Evolutionary conservation across 805 yeast genomes (phyloP), one percentile per base, ranked within the genome.

Genomic region (Wickerhamomyces bisporus): DNA sequence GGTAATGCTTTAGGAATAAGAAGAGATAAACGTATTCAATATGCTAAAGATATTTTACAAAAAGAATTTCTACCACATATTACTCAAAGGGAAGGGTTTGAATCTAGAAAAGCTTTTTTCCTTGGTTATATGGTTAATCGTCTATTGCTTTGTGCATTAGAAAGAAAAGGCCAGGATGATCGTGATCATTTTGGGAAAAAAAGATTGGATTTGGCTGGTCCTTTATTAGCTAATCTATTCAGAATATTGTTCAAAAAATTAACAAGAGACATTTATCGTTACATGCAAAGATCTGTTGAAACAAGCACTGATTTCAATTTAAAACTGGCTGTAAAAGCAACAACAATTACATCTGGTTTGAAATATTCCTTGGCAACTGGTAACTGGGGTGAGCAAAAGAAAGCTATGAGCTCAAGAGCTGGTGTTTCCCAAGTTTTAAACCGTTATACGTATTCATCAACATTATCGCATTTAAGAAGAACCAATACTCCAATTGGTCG

Each of bases 371-470:
- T 93, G 57, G 99, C 99, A 38, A 93, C 99, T 13, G 99, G 99
- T 73, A 93, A 93, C 70, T 93, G 99, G 99, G 98, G 99, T 70
- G 99, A 93, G 66, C 99, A 93, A 64, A 91, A 89, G 81, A 93
- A 93, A 64, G 97, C 98, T 12, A 93, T 93, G 98, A 81, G 93
- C 44, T 81, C 97, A 15, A 82, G 96, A 64, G 99, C 98, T 6
- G 99, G 99, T 77, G 99, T 94, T 33, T 91, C 98, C 20, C 98
- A 93, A 71, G 98, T 93, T 49, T 75, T 93, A 65, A 93, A 93
- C 64, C 79, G 99, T 69, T 93, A 93, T 67, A 93, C 99, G 6
- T 93, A 93, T 64, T 87, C 98, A 2, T 93, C 98, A n/a, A 93
- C 99, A 2, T 71, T 93, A 57, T 93, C 98, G 40, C 99, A 93